Evolutionary conservation across 2,329 filamentous ascomycete genomes (phyloP).

Genomic region (Beauveria medogensis): DNA sequence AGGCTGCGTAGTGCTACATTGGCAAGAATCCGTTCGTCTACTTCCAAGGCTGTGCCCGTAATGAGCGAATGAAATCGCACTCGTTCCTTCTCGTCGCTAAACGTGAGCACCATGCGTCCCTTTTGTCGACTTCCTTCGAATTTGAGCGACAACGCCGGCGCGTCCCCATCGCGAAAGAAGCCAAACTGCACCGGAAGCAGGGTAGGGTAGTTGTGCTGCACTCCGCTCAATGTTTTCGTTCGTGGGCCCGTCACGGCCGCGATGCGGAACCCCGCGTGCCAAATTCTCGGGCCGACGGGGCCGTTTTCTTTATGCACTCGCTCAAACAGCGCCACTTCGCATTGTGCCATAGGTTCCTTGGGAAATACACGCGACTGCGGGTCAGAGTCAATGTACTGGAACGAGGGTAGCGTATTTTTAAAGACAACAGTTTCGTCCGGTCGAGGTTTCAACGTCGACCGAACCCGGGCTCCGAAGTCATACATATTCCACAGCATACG

Average conservation of each 20-base stretch:
- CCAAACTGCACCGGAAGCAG: constrained; percentile 67
- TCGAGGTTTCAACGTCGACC: constrained; percentile 59
- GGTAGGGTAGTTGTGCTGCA: constrained; percentile 61
- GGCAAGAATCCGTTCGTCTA: constrained; percentile 61
- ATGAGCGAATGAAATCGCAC: constrained; percentile 64
- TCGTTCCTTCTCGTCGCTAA: constrained; percentile 64
- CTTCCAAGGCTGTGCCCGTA: constrained; percentile 60
- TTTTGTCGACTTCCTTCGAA: constrained; percentile 58
- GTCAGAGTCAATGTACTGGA: constrained; percentile 73
- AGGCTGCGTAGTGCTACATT: constrained; percentile 61
- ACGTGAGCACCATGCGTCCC: constrained; percentile 69
- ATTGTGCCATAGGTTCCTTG: constrained; percentile 61
- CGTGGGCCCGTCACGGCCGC: constrained; percentile 69
- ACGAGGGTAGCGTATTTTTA: constrained; percentile 59
- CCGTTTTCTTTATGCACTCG: constrained; percentile 58
- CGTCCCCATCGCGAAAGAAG: constrained; percentile 62
- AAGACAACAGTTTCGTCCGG: constrained; percentile 64
- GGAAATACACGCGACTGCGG: constrained; percentile 67
- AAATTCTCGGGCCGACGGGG: constrained; percentile 61
- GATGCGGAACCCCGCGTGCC: constrained; percentile 74
- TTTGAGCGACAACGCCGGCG: constrained; percentile 62
- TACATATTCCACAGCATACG: constrained; percentile 73
- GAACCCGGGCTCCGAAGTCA: constrained; percentile 72
- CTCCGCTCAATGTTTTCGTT: constrained; percentile 68
- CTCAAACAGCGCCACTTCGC: constrained; percentile 70